Percentiles rank a stretch among this genome's conserved stretches.
Conservation (phyloP, 140 eudicot species). For the Bidens hawaiensis region DNA sequence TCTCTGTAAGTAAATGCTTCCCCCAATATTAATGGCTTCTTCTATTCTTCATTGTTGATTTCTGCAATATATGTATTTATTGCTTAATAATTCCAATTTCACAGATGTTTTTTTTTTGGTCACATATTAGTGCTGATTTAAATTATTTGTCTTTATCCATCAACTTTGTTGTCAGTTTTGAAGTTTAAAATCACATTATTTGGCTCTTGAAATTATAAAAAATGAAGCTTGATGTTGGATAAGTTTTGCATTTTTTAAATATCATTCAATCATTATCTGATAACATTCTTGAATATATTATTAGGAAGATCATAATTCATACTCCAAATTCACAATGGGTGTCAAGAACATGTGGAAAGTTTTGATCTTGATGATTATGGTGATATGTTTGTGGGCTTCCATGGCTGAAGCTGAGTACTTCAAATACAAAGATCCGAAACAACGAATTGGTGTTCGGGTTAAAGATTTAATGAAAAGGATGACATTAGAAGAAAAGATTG, state of each 20-base stretch:
- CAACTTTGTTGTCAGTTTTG: not conserved
- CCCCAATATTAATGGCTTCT: no score
- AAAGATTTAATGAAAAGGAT: conserved; percentile 36
- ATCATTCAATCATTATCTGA: not conserved
- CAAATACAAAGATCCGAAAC: conserved; percentile 41
- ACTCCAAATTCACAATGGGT: not conserved
- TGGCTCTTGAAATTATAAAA: not conserved
- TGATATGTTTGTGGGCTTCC: conserved; percentile 12
- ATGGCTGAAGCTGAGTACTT: conserved; percentile 8
- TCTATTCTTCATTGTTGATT: no score
- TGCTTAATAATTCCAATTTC: no score
- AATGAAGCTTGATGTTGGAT: not conserved
- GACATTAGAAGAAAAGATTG: conserved; percentile 46
- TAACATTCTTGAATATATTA: not conserved
- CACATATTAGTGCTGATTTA: not conserved
- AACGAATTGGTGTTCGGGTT: conserved; percentile 32
- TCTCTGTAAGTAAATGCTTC: no score
- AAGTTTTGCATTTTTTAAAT: not conserved
- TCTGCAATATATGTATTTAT: no score
- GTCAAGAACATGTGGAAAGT: conserved; percentile 12
- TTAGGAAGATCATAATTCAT: conserved; percentile 8
- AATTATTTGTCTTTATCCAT: not conserved
- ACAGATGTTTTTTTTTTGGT: no score
- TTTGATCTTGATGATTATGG: conserved; percentile 3
- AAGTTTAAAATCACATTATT: not conserved